phyloP scores from a whole-genome alignment of 1,284 basidiomycete genomes.

The Papiliotrema nemorosa region DNA sequence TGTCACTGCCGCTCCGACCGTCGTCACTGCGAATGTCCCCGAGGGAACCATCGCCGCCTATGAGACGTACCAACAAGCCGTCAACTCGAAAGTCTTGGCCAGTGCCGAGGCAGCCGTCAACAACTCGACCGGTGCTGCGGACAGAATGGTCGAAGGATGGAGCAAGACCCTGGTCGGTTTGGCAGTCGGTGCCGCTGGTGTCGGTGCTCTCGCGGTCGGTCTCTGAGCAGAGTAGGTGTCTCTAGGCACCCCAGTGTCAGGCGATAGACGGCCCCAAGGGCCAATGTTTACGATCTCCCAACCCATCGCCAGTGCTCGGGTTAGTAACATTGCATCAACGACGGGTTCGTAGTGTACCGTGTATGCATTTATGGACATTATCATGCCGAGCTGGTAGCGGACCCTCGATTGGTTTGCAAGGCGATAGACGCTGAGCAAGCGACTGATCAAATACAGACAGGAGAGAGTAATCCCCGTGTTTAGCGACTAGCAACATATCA shows the following conservation, averaged over 20 bases:
- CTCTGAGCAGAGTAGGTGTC: too few species aligned
- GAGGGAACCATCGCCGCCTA: conserved; percentile 32
- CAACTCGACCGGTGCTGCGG: neutral
- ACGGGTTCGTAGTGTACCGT: neutral
- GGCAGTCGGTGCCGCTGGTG: conserved; percentile 19
- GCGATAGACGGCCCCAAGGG: too few species aligned
- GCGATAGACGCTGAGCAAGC: too few species aligned
- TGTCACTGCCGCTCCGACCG: conserved; percentile 16
- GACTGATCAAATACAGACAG: too few species aligned
- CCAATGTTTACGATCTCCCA: neutral
- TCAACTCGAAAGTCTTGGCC: conserved; percentile 28
- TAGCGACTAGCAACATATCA: too few species aligned
- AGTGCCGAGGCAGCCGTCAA: conserved; percentile 9
- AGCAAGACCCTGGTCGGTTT: conserved; percentile 5
- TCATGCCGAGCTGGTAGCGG: neutral
- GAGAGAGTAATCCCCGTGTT: too few species aligned
- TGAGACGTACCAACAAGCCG: conserved; percentile 24
- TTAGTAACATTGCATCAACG: neutral
- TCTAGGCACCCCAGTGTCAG: too few species aligned
- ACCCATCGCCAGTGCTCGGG: neutral
- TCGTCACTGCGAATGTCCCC: conserved; percentile 30
- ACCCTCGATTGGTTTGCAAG: too few species aligned
- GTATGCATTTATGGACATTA: conserved; percentile 3
- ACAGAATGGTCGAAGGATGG: conserved; percentile 3
- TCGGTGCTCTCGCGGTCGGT: conserved; percentile 10